Base-by-base conservation (phyloP, 2,329 filamentous ascomycete species). In the Penicillium brevicompactum region DNA sequence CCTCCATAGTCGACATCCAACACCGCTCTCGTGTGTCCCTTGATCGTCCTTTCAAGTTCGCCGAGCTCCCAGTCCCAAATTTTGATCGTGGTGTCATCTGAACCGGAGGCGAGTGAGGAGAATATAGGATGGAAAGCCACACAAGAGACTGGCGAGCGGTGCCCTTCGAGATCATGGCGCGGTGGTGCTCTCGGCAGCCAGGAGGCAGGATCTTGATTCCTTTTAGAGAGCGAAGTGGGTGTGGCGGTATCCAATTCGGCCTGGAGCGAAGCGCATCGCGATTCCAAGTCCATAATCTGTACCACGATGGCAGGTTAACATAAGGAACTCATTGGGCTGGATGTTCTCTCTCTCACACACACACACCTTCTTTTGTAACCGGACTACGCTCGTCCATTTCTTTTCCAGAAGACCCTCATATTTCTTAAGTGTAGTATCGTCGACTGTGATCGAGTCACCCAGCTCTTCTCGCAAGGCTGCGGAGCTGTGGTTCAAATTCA, bases 31-130 rank as follows among this genome's bases (percentile, higher is more conserved):
- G 92, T 97, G 69, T 97, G 93, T 1, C 91, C 92, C 71, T 97
- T 97, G 54, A 97, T 84, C 0, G 92, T 97, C 59, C 88, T 81
- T 72, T 97, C 92, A 4, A 96, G 80, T 74, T 97, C 92, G 46
- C 93, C 93, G 22, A 95, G 77, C 68, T 97, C 92, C 89, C 92
- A 97, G 69, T 97, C 92, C 92, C 92, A 97, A 52, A 97, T 92
- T 69, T 97, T 97, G 73, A 97, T 96, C 7, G 90, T 96, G 51
- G 86, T 90, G 73, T 97, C 93, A 72, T 96, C 92, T 8, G 92
- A 95, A 14, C 90, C 92, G 0, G 91, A 94, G 9, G 92, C 93
- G 21, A 97, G 80, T 5, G 90, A 93, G 9, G 91, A 93, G 75
- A 96, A 97, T 31, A 94, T 82, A 0, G 92, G 92, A 71, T 97